Evolutionary conservation across 139 green algal genomes (phyloP).

Genomic region (Ettlia oleoabundans): DNA sequence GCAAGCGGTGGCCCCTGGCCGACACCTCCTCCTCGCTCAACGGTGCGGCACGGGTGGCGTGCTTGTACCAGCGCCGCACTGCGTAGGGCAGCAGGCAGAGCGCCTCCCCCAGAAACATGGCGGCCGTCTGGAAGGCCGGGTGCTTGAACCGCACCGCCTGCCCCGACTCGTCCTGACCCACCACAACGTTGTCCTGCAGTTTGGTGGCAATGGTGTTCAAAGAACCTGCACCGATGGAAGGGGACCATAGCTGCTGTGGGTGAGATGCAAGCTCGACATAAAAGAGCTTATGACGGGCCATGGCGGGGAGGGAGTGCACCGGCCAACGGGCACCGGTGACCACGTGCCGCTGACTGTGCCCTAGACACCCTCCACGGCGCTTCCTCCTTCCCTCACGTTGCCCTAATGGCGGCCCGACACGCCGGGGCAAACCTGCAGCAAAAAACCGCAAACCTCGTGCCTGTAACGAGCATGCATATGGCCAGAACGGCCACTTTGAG

Average conservation of each 20-base stretch:
- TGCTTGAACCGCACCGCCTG: conserved; percentile 72
- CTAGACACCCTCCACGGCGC: too few species aligned
- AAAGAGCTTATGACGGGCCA: too few species aligned
- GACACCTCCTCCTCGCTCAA: conserved; percentile 14
- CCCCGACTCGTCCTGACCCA: conserved; percentile 52
- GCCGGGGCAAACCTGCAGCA: background rate
- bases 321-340: conserved; percentile 56
- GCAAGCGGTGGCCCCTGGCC: background rate
- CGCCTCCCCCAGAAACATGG: conserved; percentile 83
- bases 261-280: too few species aligned
- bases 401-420: background rate
- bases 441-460: background rate
- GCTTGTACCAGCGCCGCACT: conserved; percentile 50
- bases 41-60: background rate
- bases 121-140: conserved; percentile 73
- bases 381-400: background rate
- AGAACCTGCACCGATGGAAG: conserved; percentile 56
- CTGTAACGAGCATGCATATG: conserved; percentile 48
- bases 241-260: too few species aligned
- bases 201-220: conserved; percentile 91
- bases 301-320: background rate
- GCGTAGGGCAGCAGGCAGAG: conserved; percentile 83
- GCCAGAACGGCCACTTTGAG: conserved; percentile 32
- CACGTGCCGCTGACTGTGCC: conserved; percentile 22
- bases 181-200: conserved; percentile 77